Evolutionary conservation across 140 eudicot genomes (phyloP), one percentile per base, ranked within the genome.

Genomic region (Stevia rebaudiana): DNA sequence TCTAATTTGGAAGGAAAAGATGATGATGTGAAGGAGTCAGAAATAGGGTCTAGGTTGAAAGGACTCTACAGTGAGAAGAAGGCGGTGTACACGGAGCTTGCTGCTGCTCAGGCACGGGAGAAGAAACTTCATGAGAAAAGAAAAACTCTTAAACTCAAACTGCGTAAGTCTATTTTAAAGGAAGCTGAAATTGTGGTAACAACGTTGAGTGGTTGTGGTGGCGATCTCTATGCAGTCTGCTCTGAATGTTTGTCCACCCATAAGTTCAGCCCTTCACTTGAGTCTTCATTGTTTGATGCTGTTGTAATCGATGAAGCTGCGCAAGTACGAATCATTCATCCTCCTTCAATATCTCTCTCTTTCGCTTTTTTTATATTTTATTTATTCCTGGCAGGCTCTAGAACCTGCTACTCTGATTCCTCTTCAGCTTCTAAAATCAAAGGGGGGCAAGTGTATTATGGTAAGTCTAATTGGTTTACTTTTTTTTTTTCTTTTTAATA

Each of bases 281-380:
- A 94, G 64, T 69, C 78, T 35, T 73, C 83, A 21, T 69, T 94
- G 69, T 94, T 94, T 76, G 99, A 94, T 78, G 99, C 97, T 75
- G 97, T 94, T 67, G 88, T 94, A 52, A 82, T 94, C 49, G 97
- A 94, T 83, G 99, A 94, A 81, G 99, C 99, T 37, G 99, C 99
- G 63, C 99, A 94, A 72, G 98, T 92, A 79, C 33, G 41, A 25
- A 41, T 36, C 46, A 25, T 58, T 21, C 25, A 28, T 37, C 28
- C 39, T 50, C 15, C 3, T 5, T 40, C 59, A 44, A 16, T 47
- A 17, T 17, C 12, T 57, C 13, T 52, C 3, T 22, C 39, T 21
- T 68, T 53, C 47, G 41, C 40, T 63, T 41, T 61, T 19, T 63
- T 18, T 53, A 39, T 42, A 47, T 57, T 21, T 33, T 54, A 13